phyloP scores from a whole-genome alignment of 2,329 filamentous ascomycete species.

The Ceratocystis variospora region DNA sequence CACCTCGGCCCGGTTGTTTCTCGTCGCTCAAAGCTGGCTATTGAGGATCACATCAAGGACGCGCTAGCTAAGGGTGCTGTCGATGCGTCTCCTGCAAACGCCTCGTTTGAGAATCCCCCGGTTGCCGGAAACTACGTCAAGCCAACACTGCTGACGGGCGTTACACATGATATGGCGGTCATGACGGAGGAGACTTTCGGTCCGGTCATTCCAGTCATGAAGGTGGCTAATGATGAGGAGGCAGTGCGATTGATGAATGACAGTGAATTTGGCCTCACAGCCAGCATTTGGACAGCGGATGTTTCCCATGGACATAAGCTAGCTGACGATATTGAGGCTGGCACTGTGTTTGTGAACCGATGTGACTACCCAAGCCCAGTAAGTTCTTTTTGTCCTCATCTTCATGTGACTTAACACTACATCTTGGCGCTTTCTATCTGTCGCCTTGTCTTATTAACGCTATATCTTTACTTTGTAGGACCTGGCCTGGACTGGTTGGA shows the following conservation, averaged over 20 bases:
- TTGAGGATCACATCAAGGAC: conserved; percentile 67
- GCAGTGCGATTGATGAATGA: conserved; percentile 84
- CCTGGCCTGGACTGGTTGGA: conserved; percentile 95
- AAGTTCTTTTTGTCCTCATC: conserved; percentile 31
- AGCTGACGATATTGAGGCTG: conserved; percentile 70
- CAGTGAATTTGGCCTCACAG: conserved; percentile 83
- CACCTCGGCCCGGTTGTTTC: conserved; percentile 84
- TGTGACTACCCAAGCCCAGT: conserved; percentile 86
- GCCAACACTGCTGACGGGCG: conserved; percentile 67
- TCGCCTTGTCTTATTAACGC: conserved; percentile 21
- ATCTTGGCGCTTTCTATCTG: conserved; percentile 16
- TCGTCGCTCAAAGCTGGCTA: conserved; percentile 59
- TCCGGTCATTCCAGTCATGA: conserved; percentile 80
- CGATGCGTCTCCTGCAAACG: conserved; percentile 71
- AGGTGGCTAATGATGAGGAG: conserved; percentile 67
- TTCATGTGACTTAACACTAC: conserved; percentile 3
- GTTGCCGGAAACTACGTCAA: conserved; percentile 65
- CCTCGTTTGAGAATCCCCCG: conserved; percentile 51
- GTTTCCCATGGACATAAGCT: conserved; percentile 59
- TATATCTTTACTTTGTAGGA: conserved; percentile 39
- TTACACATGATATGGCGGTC: conserved; percentile 69
- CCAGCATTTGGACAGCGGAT: conserved; percentile 96
- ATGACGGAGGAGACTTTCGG: conserved; percentile 96
- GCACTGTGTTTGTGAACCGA: conserved; percentile 91
- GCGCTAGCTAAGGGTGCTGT: conserved; percentile 72